Evolutionary conservation across 2,329 filamentous ascomycete genomes (phyloP).

Genomic region (Periglandula ipomoeae): DNA sequence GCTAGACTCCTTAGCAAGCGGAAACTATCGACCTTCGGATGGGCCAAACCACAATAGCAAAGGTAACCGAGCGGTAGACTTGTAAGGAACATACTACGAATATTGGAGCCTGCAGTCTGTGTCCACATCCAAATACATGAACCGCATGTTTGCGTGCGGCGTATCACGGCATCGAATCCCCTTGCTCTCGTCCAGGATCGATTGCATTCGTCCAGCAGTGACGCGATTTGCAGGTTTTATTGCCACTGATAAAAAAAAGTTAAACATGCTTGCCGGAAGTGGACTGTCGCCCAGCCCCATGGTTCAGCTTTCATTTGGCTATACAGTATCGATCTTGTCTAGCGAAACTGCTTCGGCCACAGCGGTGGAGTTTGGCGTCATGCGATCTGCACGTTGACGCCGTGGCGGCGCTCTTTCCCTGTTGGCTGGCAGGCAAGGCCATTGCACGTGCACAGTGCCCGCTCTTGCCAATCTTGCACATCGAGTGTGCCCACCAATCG

Average conservation of each 20-base stretch:
- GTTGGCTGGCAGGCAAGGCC: background rate
- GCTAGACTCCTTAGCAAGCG: conserved; percentile 5
- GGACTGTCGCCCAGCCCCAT: background rate
- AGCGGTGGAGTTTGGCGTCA: background rate
- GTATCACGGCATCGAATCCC: too few relatives aligned
- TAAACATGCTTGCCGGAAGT: background rate
- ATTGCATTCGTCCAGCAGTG: too few relatives aligned
- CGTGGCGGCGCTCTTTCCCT: background rate
- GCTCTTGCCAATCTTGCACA: background rate
- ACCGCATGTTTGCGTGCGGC: too few relatives aligned
- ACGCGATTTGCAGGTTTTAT: too few relatives aligned
- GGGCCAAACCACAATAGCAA: background rate
- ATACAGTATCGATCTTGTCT: too few relatives aligned
- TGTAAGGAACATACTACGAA: too few relatives aligned
- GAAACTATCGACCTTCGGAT: background rate
- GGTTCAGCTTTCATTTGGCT: background rate
- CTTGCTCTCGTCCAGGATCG: background rate
- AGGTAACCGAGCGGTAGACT: too few relatives aligned
- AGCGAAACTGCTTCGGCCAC: too few relatives aligned
- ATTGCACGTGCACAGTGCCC: background rate
- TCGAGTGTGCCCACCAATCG: too few relatives aligned
- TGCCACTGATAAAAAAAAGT: too few relatives aligned
- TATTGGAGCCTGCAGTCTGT: too few relatives aligned
- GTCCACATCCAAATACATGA: too few relatives aligned
- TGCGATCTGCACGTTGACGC: conserved; percentile 2